Base-by-base conservation (phyloP, 176 grass and related monocot species). In the Oryza punctata region DNA sequence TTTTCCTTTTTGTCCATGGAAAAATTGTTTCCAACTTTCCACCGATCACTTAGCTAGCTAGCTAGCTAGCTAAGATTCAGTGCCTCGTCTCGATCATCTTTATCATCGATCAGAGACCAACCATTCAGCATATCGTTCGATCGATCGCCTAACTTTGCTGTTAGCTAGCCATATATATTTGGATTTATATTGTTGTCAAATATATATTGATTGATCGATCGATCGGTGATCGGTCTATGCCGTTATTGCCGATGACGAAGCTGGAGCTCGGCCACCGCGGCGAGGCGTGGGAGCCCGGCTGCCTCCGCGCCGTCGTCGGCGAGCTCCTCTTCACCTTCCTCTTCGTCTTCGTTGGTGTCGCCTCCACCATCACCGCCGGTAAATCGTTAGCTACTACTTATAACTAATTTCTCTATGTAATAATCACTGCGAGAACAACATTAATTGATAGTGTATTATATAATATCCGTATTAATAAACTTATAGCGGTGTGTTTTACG, bases 241-340 rank as follows among this genome's bases (percentile, higher is more conserved):
- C 71, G 32, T 11, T 77, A 23, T 0, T 77, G 32, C 1, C 47
- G 19, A 98, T 95, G 96, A 85, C 77, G 63, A 98, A 95, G 93
- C 81, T 95, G 19, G 91, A 79, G 50, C 44, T 95, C 2, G 96
- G 96, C 9, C 73, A 64, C 65, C 50, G 67, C 65, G 75, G 72
- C 26, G 96, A 98, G 87, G 93, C 80, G 38, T 72, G 70, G 16
- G 85, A 95, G 73, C 91, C 93, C 37, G 93, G 78, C 82, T 98
- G 86, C 86, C 30, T 95, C 76, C 83, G 91, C 0, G 96, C 87
- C 11, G 85, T 98, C 12, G 69, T 91, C 67, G 93, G 93, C 60
- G 96, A 98, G 92, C 44, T 93, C 64, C 78, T 98, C 76, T 87
- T 95, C 79, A 98, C 96, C 50, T 98, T 98, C 83, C 96, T 98